Evolutionary conservation across 2,329 filamentous ascomycete genomes (phyloP).

Genomic region (Metarhizium sp.): DNA sequence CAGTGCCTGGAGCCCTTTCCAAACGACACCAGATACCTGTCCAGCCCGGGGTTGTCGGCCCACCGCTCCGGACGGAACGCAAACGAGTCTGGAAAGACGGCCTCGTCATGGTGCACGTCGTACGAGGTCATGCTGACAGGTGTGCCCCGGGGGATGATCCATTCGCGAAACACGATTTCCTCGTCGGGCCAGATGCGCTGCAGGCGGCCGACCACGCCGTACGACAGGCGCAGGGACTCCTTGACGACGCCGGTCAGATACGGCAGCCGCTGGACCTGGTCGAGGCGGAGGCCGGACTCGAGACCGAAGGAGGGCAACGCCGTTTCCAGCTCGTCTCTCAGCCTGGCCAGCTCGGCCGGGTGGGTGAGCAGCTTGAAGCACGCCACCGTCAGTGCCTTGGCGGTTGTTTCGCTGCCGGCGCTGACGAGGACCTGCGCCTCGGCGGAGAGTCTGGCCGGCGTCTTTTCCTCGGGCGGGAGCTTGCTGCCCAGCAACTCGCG

Average conservation of each 20-base stretch:
- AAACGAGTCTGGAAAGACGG: slow-evolving; percentile 4
- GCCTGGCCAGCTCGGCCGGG: too few species aligned
- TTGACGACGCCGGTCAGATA: neutral
- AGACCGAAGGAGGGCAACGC: neutral
- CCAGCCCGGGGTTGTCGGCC: neutral
- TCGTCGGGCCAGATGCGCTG: neutral
- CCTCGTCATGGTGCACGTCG: neutral
- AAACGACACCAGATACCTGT: too few species aligned
- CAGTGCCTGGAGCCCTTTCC: too few species aligned
- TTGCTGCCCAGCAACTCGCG: neutral
- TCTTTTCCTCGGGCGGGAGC: neutral
- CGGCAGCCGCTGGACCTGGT: neutral
- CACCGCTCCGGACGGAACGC: slow-evolving; percentile 3
- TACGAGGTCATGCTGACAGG: slow-evolving; percentile 2
- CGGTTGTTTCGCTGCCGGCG: neutral
- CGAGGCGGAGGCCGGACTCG: neutral
- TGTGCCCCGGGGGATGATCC: neutral
- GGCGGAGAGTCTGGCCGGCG: neutral
- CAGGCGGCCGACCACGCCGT: neutral
- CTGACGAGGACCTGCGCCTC: neutral
- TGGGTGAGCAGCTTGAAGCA: neutral
- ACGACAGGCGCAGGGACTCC: neutral
- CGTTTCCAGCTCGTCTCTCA: neutral
- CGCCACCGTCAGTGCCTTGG: neutral
- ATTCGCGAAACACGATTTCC: neutral